phyloP scores from a whole-genome alignment of 495 filamentous ascomycete species.

The Aspergillus panamensis region DNA sequence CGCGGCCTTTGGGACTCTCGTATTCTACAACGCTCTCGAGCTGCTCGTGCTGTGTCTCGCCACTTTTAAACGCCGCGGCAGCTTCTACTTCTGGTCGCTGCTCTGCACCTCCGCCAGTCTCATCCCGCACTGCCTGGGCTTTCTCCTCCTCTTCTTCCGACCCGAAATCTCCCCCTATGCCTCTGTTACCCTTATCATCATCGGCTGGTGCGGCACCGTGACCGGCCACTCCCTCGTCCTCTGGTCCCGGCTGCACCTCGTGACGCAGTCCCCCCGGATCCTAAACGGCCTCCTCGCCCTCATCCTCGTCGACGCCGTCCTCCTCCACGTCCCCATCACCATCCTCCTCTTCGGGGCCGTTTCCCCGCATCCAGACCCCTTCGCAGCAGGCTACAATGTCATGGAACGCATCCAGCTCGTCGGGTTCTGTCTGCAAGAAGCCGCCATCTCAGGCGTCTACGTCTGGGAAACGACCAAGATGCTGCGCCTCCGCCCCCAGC shows the following conservation, averaged over 20 bases:
- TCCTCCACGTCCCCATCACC: constrained; percentile 41
- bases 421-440: constrained; percentile 54
- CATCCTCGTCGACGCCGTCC: constrained; percentile 43
- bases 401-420: constrained; percentile 53
- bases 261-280: constrained; percentile 37
- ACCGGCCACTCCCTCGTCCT: constrained; percentile 50
- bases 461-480: constrained; percentile 49
- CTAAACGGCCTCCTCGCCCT: constrained; percentile 38
- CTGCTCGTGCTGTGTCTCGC: constrained; percentile 44
- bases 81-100: constrained; percentile 51
- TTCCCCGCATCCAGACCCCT: constrained; percentile 26
- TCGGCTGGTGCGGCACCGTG: constrained; percentile 47
- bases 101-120: constrained; percentile 39
- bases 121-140: constrained; percentile 43
- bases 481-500: constrained; percentile 35
- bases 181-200: constrained; percentile 36
- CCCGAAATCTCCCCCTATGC: constrained; percentile 29
- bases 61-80: constrained; percentile 45
- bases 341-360: constrained; percentile 42
- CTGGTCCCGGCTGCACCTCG: constrained; percentile 47
- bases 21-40: constrained; percentile 49
- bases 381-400: constrained; percentile 40
- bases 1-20: constrained; percentile 37
- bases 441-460: constrained; percentile 54
- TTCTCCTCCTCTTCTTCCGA: constrained; percentile 43